Evolutionary conservation across 2,329 filamentous ascomycete genomes (phyloP), one percentile per base, ranked within the genome.

Genomic region (Scorias spongiosa): DNA sequence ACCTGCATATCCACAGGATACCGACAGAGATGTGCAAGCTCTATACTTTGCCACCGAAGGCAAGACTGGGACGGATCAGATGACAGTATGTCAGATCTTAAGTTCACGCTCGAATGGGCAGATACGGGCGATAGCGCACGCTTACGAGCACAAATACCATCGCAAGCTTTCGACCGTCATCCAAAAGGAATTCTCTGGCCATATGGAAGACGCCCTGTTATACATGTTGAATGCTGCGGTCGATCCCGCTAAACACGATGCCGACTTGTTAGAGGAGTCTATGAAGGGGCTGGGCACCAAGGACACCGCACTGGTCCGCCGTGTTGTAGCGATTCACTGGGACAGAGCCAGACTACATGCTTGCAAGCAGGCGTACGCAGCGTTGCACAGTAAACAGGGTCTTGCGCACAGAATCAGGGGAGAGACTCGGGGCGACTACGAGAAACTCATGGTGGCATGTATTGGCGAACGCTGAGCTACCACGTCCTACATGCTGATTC

Each of bases 271-370:
- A n/a, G 87, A 95, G 59, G 82, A 84, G 11, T 72, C 82, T 12
- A 96, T 96, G 89, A 74, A 76, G 1, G 91, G 89, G 0, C 55
- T 81, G 50, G 89, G 89, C 2, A 96, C 91, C 10, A 89, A 91
- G 62, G 88, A 98, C 49, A 68, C 78, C 29, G 69, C 88, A 8
- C 72, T 96, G 2, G 75, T 93, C 12, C 73, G 80, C 26, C 73
- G 87, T n/a, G 72, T 91, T 3, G 76, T 95, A 1, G 73, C 84
- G 17, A 71, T 76, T 41, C 89, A 96, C 63, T 96, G 89, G 89
- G 78, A 94, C 57, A 71, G 72, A 32, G 71, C 69, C 44, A 76
- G 83, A 52, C 71, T 93, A 69, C 75, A 78, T 42, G 81, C 84
- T 51, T 81, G 93, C 45, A 87, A 84, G 64, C 73, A 70, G 0